These are phyloP conservation scores for Periconia digitata DNA, from an alignment of 2,329 filamentous ascomycete genomes.

Conservation along the genomic window DNA sequence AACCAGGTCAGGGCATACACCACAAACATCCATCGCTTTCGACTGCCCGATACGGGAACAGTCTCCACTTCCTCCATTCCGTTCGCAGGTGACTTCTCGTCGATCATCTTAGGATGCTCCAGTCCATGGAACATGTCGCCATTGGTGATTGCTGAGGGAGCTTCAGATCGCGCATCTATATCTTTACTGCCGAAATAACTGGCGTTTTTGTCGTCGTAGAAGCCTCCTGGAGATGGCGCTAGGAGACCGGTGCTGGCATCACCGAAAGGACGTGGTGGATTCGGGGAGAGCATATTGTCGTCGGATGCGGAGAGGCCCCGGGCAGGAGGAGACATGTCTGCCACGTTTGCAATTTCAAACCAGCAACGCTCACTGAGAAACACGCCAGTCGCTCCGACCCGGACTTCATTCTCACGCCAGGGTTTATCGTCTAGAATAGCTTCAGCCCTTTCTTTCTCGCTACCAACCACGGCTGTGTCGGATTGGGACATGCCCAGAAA, in stretches of 20 bases:
- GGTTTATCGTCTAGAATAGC: conserved; percentile 87
- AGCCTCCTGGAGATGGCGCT: conserved; percentile 58
- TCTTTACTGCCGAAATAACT: conserved; percentile 83
- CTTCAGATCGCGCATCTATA: conserved; percentile 83
- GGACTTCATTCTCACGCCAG: conserved; percentile 90
- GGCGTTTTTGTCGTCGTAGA: conserved; percentile 74
- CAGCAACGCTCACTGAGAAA: conserved; percentile 96
- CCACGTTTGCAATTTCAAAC: conserved; percentile 80
- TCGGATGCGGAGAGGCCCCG: conserved; percentile 44
- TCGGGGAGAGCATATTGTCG: conserved; percentile 61
- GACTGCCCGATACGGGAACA: conserved; percentile 71
- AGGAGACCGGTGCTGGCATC: conserved; percentile 62
- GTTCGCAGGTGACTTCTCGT: conserved; percentile 91
- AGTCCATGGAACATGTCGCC: conserved; percentile 97
- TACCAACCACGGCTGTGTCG: conserved; percentile 84
- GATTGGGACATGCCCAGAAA: conserved; percentile 87
- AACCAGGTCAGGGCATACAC: conserved; percentile 85
- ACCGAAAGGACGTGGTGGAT: conserved; percentile 55
- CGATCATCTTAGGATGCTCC: conserved; percentile 90
- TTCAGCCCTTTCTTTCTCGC: conserved; percentile 88
- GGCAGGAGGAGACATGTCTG: conserved; percentile 56
- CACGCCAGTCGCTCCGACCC: conserved; percentile 86
- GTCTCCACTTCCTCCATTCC: conserved; percentile 89
- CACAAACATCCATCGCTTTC: conserved; percentile 87
- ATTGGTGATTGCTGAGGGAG: conserved; percentile 86